Conservation (phyloP, 768 basidiomycete genomes). For the Leucocoprinus sp. region DNA sequence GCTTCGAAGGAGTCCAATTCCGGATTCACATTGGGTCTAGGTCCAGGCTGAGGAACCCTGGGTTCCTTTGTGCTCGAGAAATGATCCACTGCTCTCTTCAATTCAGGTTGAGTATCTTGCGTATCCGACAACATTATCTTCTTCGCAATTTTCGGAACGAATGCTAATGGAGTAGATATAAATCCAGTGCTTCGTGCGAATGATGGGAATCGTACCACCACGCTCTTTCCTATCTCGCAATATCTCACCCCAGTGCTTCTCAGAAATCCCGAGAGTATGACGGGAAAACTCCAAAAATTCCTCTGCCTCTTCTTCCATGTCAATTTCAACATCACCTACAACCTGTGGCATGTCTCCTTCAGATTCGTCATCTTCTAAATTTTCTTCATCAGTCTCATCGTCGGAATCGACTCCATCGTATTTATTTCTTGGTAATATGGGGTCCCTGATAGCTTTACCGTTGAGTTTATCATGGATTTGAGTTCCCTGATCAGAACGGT, state of each 20-base stretch:
- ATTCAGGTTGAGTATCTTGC: background rate
- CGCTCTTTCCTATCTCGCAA: constrained; percentile 65
- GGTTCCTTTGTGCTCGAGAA: background rate
- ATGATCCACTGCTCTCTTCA: background rate
- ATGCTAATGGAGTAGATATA: constrained; percentile 33
- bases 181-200: background rate
- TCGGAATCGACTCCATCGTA: constrained; percentile 93
- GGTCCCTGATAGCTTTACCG: constrained; percentile 54
- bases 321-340: constrained; percentile 76
- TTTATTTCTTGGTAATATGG: constrained; percentile 71
- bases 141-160: constrained; percentile 40
- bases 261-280: constrained; percentile 80
- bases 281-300: constrained; percentile 95
- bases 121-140: constrained; percentile 7
- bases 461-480: constrained; percentile 15
- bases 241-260: constrained; percentile 88
- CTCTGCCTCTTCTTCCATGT: constrained; percentile 90
- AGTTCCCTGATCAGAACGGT: constrained; percentile 6
- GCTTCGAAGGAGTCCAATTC: constrained; percentile 89
- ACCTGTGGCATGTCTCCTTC: constrained; percentile 82
- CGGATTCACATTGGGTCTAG: constrained; percentile 45
- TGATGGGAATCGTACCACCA: constrained; percentile 56
- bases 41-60: constrained; percentile 21
- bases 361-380: constrained; percentile 41
- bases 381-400: constrained; percentile 72